phyloP scores from a whole-genome alignment of 2,329 filamentous ascomycete genomes.

The Didymella arachidicola region DNA sequence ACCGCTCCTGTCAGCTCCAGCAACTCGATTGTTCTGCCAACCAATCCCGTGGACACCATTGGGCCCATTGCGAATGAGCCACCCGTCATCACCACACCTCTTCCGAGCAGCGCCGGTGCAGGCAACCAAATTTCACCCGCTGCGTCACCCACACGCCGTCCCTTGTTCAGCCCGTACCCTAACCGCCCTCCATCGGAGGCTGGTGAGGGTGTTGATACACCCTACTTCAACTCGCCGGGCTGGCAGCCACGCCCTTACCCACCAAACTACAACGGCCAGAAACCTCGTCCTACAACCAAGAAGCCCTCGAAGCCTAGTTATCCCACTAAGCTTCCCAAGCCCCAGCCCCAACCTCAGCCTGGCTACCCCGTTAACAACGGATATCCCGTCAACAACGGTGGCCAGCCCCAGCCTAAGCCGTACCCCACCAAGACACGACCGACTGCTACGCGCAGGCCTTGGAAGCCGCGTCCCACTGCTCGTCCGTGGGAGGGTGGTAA shows the following conservation, averaged over 20 bases:
- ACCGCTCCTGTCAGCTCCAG: neutral
- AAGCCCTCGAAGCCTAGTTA: neutral
- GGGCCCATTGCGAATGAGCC: neutral
- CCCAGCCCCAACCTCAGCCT: neutral
- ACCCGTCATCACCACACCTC: neutral
- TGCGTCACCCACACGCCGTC: neutral
- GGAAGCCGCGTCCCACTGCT: conserved; percentile 12
- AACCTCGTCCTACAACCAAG: neutral
- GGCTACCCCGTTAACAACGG: neutral
- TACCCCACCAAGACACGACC: conserved; percentile 3
- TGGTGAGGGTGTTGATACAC: conserved; percentile 27
- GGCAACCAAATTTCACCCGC: neutral
- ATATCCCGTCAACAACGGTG: neutral
- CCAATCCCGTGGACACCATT: neutral
- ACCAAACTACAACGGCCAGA: neutral
- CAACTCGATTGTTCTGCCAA: neutral
- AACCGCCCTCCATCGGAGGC: conserved; percentile 13
- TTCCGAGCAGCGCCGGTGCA: neutral
- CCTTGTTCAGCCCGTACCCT: conserved; percentile 8
- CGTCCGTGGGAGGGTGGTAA: conserved; percentile 13
- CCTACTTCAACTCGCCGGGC: conserved; percentile 12
- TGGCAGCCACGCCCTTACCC: conserved; percentile 3
- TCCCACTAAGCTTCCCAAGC: neutral
- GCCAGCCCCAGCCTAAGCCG: neutral
- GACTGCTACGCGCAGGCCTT: conserved; percentile 5